A percentile compares a stretch with the other conserved stretches of the same genome.
These are phyloP conservation scores for Aegilops speltoides DNA, from an alignment of 176 grass and related monocot genomes.

Conservation along the genomic window DNA sequence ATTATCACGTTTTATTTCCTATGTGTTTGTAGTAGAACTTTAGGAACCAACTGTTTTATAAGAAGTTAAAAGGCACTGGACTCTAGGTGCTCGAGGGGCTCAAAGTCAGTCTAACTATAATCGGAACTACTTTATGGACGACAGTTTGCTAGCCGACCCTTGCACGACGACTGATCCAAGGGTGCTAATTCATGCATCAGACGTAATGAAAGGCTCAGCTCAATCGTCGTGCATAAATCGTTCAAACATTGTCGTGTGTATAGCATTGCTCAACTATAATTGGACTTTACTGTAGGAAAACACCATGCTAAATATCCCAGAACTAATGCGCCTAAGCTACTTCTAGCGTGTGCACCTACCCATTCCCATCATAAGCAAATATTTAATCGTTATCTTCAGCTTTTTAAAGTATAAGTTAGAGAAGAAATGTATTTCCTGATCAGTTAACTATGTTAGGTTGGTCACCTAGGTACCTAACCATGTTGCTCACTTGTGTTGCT, in stretches of 20 bases:
- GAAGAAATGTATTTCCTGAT: slow-evolving; percentile 24
- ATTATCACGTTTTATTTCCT: neutral
- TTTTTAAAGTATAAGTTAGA: slow-evolving; percentile 14
- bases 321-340: neutral
- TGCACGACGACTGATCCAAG: too few species aligned
- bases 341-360: neutral
- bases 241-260: too few species aligned
- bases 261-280: neutral
- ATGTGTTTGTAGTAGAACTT: slow-evolving; percentile 15
- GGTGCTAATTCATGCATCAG: too few species aligned
- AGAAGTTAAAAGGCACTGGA: slow-evolving; percentile 2
- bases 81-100: neutral
- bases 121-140: too few species aligned
- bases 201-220: too few species aligned
- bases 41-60: neutral
- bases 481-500: slow-evolving; percentile 6
- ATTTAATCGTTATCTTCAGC: neutral
- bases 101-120: neutral
- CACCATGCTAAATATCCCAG: neutral
- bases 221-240: too few species aligned
- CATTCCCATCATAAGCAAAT: slow-evolving; percentile 2
- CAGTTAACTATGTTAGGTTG: slow-evolving; percentile 38
- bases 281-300: slow-evolving; percentile 1
- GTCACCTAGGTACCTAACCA: slow-evolving; percentile 51
- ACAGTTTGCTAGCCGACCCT: too few species aligned